Percentiles rank a stretch among this genome's conserved stretches.
phyloP scores from a whole-genome alignment of 2,329 filamentous ascomycete genomes.

The Biscogniauxia mediterranea region DNA sequence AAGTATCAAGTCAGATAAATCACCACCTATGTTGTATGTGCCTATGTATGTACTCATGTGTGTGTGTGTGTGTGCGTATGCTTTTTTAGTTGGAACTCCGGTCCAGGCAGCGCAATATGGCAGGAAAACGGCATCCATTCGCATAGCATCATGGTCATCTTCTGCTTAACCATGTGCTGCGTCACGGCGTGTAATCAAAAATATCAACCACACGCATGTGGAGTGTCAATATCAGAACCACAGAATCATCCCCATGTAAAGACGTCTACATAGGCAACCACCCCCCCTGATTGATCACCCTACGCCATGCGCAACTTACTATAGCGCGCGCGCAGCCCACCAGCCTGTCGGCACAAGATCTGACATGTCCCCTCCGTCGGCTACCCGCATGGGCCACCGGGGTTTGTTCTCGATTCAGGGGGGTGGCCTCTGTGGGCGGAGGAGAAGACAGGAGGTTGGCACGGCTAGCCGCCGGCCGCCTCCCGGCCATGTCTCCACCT shows the following conservation, averaged over 20 bases:
- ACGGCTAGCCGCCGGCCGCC: slow-evolving; percentile 21
- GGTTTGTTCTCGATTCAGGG: slow-evolving; percentile 9
- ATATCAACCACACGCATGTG: background rate
- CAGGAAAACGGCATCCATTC: background rate
- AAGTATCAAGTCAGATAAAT: too few species aligned
- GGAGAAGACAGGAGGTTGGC: slow-evolving; percentile 3
- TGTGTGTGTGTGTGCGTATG: background rate
- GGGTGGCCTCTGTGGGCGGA: background rate
- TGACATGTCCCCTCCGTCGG: slow-evolving; percentile 29
- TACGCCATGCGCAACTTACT: background rate
- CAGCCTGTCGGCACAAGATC: slow-evolving; percentile 22
- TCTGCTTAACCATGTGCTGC: slow-evolving; percentile 1
- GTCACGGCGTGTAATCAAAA: background rate
- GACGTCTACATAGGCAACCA: background rate
- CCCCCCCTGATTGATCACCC: background rate
- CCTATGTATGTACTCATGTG: background rate
- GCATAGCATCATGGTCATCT: background rate
- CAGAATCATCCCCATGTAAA: too few species aligned
- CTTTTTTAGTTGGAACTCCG: background rate
- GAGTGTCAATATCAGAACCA: background rate
- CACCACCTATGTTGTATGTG: background rate
- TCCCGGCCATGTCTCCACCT: slow-evolving; percentile 13
- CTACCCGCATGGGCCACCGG: slow-evolving; percentile 19
- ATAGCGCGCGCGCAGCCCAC: slow-evolving; percentile 1
- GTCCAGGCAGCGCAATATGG: background rate